Evolutionary conservation across 257 asterid genomes (phyloP).

Genomic region (Linderniella brevidens): DNA sequence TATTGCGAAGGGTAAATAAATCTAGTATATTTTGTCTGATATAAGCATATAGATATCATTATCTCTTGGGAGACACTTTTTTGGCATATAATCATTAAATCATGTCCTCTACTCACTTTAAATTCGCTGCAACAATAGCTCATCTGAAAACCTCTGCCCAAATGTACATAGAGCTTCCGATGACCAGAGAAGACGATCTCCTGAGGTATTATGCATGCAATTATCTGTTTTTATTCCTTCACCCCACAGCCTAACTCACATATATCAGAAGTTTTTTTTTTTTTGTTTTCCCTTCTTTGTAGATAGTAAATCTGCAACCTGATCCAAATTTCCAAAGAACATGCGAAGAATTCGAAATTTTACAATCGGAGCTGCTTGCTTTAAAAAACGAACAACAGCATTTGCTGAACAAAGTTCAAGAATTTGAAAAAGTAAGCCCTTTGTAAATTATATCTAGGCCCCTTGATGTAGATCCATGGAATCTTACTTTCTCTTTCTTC

Average conservation of each 20-base stretch:
- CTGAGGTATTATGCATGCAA: conserved; percentile 21
- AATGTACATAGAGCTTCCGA: conserved; percentile 24
- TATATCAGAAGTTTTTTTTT: conserved; percentile 10
- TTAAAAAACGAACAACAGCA: conserved; percentile 33
- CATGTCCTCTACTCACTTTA: too few relatives aligned
- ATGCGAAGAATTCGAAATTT: conserved; percentile 23
- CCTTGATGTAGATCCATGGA: too few relatives aligned
- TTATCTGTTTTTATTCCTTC: conserved; percentile 9
- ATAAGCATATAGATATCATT: too few relatives aligned
- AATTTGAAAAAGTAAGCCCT: conserved; percentile 17
- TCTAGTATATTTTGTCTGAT: too few relatives aligned
- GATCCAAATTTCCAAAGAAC: conserved; percentile 15
- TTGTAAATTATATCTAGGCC: neutral
- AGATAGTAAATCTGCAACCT: conserved; percentile 18
- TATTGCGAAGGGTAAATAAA: too few relatives aligned
- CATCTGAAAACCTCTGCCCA: conserved; percentile 27
- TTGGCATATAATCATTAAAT: conserved; percentile 8
- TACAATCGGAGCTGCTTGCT: conserved; percentile 30
- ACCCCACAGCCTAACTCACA: conserved; percentile 6
- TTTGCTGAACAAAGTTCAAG: conserved; percentile 21
- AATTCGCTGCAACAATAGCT: conserved; percentile 19
- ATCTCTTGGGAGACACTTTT: conserved; percentile 9
- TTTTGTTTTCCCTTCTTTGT: too few relatives aligned
- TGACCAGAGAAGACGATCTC: conserved; percentile 21
- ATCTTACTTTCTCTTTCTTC: too few relatives aligned